Percentiles rank a stretch among this genome's conserved stretches.
These are phyloP conservation scores for Colletotrichum caudatum DNA, from an alignment of 2,329 filamentous ascomycete genomes.

Conservation along the genomic window DNA sequence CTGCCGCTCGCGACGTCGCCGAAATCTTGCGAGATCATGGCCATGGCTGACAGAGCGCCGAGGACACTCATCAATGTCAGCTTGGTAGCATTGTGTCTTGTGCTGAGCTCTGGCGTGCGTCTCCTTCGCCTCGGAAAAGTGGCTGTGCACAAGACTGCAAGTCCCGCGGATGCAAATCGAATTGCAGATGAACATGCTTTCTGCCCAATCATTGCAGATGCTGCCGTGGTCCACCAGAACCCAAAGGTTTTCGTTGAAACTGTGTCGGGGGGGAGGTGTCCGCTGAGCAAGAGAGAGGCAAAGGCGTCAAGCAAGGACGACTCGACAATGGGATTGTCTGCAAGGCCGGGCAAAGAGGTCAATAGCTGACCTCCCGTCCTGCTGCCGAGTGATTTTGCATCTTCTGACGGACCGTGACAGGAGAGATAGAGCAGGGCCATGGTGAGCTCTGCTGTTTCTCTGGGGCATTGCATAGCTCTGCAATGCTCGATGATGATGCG, in stretches of 20 bases:
- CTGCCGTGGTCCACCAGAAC: constrained; percentile 29
- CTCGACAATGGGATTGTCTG: background rate
- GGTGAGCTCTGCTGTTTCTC: constrained; percentile 58
- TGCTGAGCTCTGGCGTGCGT: background rate
- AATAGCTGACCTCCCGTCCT: constrained; percentile 42
- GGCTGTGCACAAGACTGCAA: constrained; percentile 11
- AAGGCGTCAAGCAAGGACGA: constrained; percentile 14
- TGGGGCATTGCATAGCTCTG: constrained; percentile 48
- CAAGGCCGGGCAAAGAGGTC: constrained; percentile 49
- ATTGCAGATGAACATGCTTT: constrained; percentile 13
- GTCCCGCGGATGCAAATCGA: constrained; percentile 25
- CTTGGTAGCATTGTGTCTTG: constrained; percentile 15
- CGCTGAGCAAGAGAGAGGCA: constrained; percentile 16
- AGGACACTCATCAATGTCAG: constrained; percentile 47
- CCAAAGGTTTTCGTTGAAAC: constrained; percentile 19
- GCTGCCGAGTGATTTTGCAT: background rate
- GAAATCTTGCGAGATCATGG: constrained; percentile 38
- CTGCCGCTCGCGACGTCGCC: background rate
- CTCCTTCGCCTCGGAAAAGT: constrained; percentile 9
- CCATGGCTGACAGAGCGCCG: constrained; percentile 49
- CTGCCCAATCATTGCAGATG: constrained; percentile 21
- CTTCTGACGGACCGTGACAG: constrained; percentile 50
- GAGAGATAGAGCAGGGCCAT: constrained; percentile 50
- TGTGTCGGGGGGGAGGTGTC: background rate
- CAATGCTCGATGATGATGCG: constrained; percentile 58